Percentiles rank a stretch among this genome's conserved stretches.
Evolutionary conservation across 345 rosid species (phyloP).

Genomic region (Salix arbutifolia): DNA sequence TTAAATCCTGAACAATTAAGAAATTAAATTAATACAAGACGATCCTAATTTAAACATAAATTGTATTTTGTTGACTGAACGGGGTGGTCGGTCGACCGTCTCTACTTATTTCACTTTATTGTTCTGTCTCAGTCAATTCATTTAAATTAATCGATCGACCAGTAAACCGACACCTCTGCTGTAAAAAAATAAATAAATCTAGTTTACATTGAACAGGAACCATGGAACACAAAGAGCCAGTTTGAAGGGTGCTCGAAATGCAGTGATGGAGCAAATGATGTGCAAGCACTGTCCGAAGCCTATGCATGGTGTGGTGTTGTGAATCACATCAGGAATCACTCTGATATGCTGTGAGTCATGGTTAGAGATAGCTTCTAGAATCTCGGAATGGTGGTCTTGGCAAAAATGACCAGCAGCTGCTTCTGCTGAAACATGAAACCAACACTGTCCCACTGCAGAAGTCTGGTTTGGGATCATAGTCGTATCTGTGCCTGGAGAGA

Average conservation of each 20-base stretch:
- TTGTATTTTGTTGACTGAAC: too few species aligned
- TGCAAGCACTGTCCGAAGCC: not conserved
- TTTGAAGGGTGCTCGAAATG: not conserved
- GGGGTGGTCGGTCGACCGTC: too few species aligned
- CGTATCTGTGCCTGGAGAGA: conserved; percentile 14
- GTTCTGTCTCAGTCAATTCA: too few species aligned
- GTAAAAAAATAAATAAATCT: too few species aligned
- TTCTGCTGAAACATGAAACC: conserved; percentile 23
- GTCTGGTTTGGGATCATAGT: not conserved
- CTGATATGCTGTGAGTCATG: conserved; percentile 7
- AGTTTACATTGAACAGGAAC: too few species aligned
- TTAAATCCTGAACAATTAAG: too few species aligned
- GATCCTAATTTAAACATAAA: too few species aligned
- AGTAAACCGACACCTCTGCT: too few species aligned
- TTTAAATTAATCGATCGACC: too few species aligned
- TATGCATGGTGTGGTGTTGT: not conserved
- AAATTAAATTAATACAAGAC: too few species aligned
- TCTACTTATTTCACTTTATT: too few species aligned
- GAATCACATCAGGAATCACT: conserved; percentile 7
- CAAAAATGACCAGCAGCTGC: conserved; percentile 28
- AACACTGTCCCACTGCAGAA: conserved; percentile 19
- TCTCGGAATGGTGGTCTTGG: conserved; percentile 12
- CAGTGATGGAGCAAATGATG: not conserved
- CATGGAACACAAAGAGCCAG: not conserved
- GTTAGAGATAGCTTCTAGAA: conserved; percentile 27